A percentile compares a stretch with the other conserved stretches of the same genome.
phyloP scores from a whole-genome alignment of 108 stramenopile species.

The Cyclostephanos invisitatus region DNA sequence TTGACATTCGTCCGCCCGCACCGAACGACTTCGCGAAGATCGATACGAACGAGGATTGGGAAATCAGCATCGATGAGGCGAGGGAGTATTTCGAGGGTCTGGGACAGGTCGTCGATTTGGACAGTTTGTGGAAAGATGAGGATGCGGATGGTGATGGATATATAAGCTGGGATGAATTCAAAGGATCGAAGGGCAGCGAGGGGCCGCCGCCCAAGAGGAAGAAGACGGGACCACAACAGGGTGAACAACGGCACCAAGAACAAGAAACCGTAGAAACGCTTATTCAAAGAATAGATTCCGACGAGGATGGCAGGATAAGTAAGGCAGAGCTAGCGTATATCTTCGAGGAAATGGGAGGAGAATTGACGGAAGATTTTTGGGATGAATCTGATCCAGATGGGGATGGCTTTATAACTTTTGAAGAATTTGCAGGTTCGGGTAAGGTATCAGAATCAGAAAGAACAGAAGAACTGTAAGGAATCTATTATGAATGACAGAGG shows the following conservation, averaged over 20 bases:
- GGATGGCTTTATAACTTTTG: conserved; percentile 26
- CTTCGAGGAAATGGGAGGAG: conserved; percentile 15
- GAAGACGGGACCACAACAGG: conserved; percentile 8
- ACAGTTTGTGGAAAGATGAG: conserved; percentile 32
- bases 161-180: conserved; percentile 47
- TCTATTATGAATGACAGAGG: neutral
- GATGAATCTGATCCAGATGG: conserved; percentile 27
- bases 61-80: conserved; percentile 30
- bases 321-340: conserved; percentile 17
- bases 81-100: conserved; percentile 23
- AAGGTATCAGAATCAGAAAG: conserved; percentile 2
- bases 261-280: conserved; percentile 9
- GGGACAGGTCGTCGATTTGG: conserved; percentile 18
- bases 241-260: neutral
- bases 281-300: conserved; percentile 20
- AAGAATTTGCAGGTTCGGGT: conserved; percentile 25
- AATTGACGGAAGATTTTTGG: conserved; percentile 39
- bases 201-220: conserved; percentile 18
- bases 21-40: conserved; percentile 50
- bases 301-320: conserved; percentile 27
- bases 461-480: conserved; percentile 10
- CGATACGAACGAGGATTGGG: conserved; percentile 41
- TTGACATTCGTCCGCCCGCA: conserved; percentile 29
- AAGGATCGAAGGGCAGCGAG: conserved; percentile 35
- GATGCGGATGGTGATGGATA: conserved; percentile 43